These are phyloP conservation scores for Tolypocladium capitatum DNA, from an alignment of 2,329 filamentous ascomycete genomes.

Conservation along the genomic window DNA sequence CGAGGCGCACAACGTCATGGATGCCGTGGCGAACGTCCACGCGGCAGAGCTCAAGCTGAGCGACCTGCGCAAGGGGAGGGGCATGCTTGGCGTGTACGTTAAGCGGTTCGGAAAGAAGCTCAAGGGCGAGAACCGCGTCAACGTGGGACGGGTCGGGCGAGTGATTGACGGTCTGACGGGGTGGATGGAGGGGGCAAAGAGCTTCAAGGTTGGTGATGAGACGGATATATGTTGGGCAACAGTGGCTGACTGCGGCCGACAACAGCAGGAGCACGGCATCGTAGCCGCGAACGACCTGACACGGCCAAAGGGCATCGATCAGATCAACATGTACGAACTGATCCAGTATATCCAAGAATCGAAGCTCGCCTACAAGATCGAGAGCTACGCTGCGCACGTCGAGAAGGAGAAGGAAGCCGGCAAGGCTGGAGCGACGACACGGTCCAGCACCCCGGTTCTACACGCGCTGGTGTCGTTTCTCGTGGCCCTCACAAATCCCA, in stretches of 20 bases:
- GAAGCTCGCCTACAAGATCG: slow-evolving; percentile 86
- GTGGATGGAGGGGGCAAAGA: slow-evolving; percentile 47
- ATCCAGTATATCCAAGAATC: slow-evolving; percentile 81
- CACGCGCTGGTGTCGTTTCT: slow-evolving; percentile 52
- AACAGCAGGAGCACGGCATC: slow-evolving; percentile 43
- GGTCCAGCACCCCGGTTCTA: slow-evolving; percentile 32
- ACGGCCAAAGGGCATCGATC: slow-evolving; percentile 75
- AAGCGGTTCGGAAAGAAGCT: slow-evolving; percentile 78
- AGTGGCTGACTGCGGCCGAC: no score
- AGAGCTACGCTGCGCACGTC: slow-evolving; percentile 63
- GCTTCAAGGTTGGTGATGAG: slow-evolving; percentile 23
- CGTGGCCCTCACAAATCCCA: slow-evolving; percentile 73
- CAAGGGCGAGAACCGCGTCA: slow-evolving; percentile 82
- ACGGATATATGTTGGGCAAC: no score
- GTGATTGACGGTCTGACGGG: slow-evolving; percentile 65
- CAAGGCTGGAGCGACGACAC: slow-evolving; percentile 7
- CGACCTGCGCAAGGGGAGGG: slow-evolving; percentile 60
- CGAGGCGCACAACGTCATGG: slow-evolving; percentile 96
- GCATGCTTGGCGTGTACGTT: slow-evolving; percentile 70
- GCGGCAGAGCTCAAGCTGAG: slow-evolving; percentile 61
- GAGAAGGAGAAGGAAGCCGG: slow-evolving; percentile 30
- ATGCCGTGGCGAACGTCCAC: slow-evolving; percentile 78
- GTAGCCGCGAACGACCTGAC: slow-evolving; percentile 62
- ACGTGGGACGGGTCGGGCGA: slow-evolving; percentile 75
- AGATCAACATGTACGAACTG: slow-evolving; percentile 87